Base-by-base conservation (phyloP, 192 early-diverging fungal genomes). In the Obelidium mucronatum region DNA sequence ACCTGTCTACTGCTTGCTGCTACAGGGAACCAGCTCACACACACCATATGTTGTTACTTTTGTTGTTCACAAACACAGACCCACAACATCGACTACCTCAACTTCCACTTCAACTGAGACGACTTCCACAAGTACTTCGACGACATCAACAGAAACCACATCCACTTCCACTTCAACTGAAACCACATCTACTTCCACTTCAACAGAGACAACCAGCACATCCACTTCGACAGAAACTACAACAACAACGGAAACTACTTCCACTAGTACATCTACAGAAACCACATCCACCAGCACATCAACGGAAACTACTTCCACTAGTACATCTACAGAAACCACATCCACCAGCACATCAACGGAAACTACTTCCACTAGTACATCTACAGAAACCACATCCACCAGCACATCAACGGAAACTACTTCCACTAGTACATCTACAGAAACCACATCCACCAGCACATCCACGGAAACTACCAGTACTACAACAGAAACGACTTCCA, bases 201-300 rank as follows among this genome's bases (percentile, higher is more conserved):
- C 44, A 19, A 48, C 44, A 48, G 19, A 6, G 8, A 15, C 44
- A 31, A 58, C 55, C 24, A 22, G 13, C 8, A 58, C 55, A 24
- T 58, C 55, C 30, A 67, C 65, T 40, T 67, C 65, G 13, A 67
- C 65, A 15, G 35, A 24, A 13, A 40, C 65, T 67, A 40, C 65
- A 15, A 44, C 65, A 15, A 67, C 65, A 26, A 24, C 65, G 8
- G 28, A 37, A 22, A 28, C 65, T 19, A 67, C 65, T 3, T 44
- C 65, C 13, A 67, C 65, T 19, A 67, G 40, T 37, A 67, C 65
- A 28, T 44, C 65, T 8, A 67, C 65, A 24, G 22, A 3, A n/a
- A 48, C 42, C 40, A 33, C 40, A 5, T 48, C 40, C 13, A 67
- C 65, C 24, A 51, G 44, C 55, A 22, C 55, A 31, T 24, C 24